These are phyloP conservation scores for Lactarius evosmus DNA, from an alignment of 768 basidiomycete species.

Conservation along the genomic window DNA sequence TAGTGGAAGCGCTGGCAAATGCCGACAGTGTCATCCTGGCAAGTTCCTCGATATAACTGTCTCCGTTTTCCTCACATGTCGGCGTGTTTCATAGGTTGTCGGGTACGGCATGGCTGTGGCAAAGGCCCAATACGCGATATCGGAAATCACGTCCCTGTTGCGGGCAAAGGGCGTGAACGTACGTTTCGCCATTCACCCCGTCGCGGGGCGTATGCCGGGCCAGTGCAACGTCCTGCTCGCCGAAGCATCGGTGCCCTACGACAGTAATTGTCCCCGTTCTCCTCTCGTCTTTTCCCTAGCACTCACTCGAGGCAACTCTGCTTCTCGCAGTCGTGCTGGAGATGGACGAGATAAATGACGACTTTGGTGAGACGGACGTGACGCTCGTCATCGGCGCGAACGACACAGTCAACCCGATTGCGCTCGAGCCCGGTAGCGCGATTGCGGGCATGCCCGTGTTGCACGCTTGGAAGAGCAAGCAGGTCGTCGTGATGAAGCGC, in stretches of 20 bases:
- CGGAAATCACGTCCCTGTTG: conserved; percentile 72
- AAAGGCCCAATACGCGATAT: conserved; percentile 75
- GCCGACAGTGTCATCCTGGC: conserved; percentile 84
- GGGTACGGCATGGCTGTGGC: conserved; percentile 93
- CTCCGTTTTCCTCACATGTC: background rate
- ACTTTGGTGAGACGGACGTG: conserved; percentile 86
- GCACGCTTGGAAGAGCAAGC: conserved; percentile 91
- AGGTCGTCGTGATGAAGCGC: conserved; percentile 90
- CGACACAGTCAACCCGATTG: conserved; percentile 90
- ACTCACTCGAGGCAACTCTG: background rate
- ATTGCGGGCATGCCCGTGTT: conserved; percentile 93
- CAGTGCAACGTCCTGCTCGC: conserved; percentile 91
- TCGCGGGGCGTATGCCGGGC: conserved; percentile 91
- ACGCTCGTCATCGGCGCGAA: conserved; percentile 90
- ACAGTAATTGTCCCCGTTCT: conserved; percentile 49
- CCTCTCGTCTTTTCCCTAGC: background rate
- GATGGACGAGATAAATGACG: conserved; percentile 95
- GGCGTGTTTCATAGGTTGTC: conserved; percentile 50
- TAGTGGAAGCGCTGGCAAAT: conserved; percentile 71
- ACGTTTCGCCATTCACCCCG: conserved; percentile 85
- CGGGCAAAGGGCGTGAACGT: conserved; percentile 74
- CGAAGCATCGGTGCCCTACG: conserved; percentile 87
- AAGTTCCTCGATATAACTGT: conserved; percentile 20
- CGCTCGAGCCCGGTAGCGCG: conserved; percentile 78
- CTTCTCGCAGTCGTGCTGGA: conserved; percentile 70